Base-by-base conservation (phyloP, 139 green algal species). In the Nannochloris sp. region DNA sequence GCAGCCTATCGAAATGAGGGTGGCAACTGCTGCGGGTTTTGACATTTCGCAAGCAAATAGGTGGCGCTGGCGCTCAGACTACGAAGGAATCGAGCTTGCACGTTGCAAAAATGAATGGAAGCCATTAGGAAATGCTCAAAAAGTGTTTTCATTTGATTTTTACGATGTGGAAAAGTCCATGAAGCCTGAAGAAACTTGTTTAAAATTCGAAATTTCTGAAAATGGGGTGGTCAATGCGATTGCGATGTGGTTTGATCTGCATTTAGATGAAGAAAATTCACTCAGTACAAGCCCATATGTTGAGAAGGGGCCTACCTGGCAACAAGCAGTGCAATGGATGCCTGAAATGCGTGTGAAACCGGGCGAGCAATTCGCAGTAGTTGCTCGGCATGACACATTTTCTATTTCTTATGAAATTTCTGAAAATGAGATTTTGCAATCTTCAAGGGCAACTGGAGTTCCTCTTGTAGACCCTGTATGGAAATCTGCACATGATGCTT, bases 191-290 rank as follows among this genome's bases (percentile, higher is more conserved):
- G n/a, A 75, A 46, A 42, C 32, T 29, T 8, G 3, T 3, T 57
- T 73, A 6, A 14, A 58, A 14, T 34, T 69, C 25, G 4, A 4
- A 35, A 2, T 75, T 47, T 25, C 42, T 6, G 10, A 33, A 32
- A 24, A 45, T 67, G 66, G 83, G 7, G 66, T 81, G 13, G 81
- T 74, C 67, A 93, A 92, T 58, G 86, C 85, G 10, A 64, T 93
- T 15, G 85, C 86, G 9, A 87, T 90, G 36, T 93, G 85, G 85
- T 93, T 93, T 59, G 75, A 88, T 29, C 74, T 93, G 27, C 68
- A 89, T 19, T 62, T 90, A 64, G 81, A 85, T 60, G 77, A 89
- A 53, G 70, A 84, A 31, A 64, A 59, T 4, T 58, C 25, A 1
- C 54, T 87, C 6, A 70, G 54, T 60, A 81, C 73, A 34, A 76